Conservation (phyloP, 352 stramenopile species). For the Phytophthora boehmeriae region DNA sequence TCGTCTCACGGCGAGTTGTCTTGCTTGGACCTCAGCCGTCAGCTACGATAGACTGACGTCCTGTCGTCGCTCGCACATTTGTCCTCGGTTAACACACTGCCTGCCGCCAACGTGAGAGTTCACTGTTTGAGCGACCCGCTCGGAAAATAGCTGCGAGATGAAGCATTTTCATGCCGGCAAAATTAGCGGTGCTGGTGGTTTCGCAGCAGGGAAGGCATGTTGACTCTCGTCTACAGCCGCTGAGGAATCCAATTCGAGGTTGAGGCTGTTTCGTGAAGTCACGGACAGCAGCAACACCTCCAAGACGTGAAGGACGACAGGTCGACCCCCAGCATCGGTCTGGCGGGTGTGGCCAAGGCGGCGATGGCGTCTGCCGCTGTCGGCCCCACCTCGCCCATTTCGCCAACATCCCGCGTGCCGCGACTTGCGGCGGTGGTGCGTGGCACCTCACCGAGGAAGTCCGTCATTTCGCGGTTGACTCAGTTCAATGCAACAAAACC, state of each 20-base stretch:
- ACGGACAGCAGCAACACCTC: background rate
- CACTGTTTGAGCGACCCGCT: too few relatives aligned
- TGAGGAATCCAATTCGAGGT: background rate
- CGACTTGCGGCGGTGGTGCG: slow-evolving; percentile 25
- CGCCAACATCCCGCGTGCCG: background rate
- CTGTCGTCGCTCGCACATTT: too few relatives aligned
- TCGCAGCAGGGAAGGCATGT: too few relatives aligned
- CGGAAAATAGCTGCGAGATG: too few relatives aligned
- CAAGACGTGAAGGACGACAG: slow-evolving; percentile 13
- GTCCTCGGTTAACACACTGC: too few relatives aligned
- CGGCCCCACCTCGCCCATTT: background rate
- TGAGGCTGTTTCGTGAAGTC: background rate
- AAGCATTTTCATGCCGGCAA: too few relatives aligned
- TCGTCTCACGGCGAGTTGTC: too few relatives aligned
- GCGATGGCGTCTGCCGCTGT: slow-evolving; percentile 10
- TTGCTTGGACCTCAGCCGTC: too few relatives aligned
- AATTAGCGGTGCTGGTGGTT: too few relatives aligned
- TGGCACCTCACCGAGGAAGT: slow-evolving; percentile 37
- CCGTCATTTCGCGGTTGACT: slow-evolving; percentile 57
- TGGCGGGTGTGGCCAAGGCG: slow-evolving; percentile 21
- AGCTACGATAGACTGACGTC: too few relatives aligned
- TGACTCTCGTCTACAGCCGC: background rate
- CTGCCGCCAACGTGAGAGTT: too few relatives aligned
- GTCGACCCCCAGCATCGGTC: slow-evolving; percentile 22
- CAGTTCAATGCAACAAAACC: slow-evolving; percentile 44